These are phyloP conservation scores for Gynandropsis gynandra DNA, from an alignment of 345 rosid genomes.

Conservation along the genomic window DNA sequence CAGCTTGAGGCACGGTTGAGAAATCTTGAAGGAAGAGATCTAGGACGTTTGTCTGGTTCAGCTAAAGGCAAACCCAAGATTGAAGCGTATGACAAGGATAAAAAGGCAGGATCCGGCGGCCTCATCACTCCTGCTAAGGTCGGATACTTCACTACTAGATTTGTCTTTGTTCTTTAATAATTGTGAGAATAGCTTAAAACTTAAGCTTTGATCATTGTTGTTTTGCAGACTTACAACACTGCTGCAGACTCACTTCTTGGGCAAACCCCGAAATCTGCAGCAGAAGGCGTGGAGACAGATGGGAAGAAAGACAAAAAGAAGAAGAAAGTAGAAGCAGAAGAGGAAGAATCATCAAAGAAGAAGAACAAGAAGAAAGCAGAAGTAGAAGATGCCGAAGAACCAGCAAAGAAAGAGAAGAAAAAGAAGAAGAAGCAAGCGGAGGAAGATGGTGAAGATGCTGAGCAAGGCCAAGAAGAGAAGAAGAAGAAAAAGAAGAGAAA, in stretches of 20 bases:
- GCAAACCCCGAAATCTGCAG: slow-evolving; percentile 26
- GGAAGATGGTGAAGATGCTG: slow-evolving; percentile 23
- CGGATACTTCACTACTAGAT: not conserved
- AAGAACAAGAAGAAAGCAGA: slow-evolving; percentile 41
- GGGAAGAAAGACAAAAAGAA: slow-evolving; percentile 34
- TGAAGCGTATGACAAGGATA: slow-evolving; percentile 76
- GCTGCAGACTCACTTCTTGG: slow-evolving; percentile 65
- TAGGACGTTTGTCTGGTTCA: slow-evolving; percentile 73
- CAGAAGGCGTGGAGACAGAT: slow-evolving; percentile 20
- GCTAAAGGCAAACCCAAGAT: slow-evolving; percentile 85
- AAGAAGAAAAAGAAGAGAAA: slow-evolving; percentile 47
- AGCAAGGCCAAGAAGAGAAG: slow-evolving; percentile 23
- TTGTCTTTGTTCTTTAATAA: not conserved
- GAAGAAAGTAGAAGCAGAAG: slow-evolving; percentile 32
- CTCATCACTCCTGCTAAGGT: slow-evolving; percentile 83
- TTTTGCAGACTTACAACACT: slow-evolving; percentile 65
- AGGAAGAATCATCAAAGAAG: slow-evolving; percentile 49
- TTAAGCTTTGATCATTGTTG: not conserved
- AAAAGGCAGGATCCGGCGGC: slow-evolving; percentile 62
- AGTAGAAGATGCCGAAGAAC: slow-evolving; percentile 17
- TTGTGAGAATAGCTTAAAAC: too few species aligned
- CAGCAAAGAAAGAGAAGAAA: slow-evolving; percentile 22
- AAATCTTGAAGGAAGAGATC: slow-evolving; percentile 71
- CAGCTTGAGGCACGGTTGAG: slow-evolving; percentile 82
- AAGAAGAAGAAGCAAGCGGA: slow-evolving; percentile 52